Evolutionary conservation across 2,329 filamentous ascomycete species (phyloP).

Genomic region (Colletotrichum horii): DNA sequence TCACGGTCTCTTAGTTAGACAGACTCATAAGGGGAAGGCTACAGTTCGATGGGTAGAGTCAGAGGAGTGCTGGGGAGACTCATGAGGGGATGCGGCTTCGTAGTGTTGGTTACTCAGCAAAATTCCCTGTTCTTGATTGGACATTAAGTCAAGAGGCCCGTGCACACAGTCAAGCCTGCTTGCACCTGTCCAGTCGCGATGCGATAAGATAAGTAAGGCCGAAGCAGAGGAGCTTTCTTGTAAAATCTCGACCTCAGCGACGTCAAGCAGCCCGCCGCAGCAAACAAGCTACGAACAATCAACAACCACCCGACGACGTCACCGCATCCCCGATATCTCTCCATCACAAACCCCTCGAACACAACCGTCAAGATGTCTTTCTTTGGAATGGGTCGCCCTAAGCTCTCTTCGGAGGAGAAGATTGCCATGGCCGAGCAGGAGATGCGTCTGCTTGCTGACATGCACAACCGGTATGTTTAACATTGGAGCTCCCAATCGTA

Average conservation of each 20-base stretch:
- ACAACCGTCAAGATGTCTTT: conserved; percentile 44
- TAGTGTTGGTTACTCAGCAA: not conserved
- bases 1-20: not conserved
- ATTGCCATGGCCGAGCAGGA: conserved; percentile 95
- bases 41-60: not conserved
- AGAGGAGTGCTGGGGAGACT: not conserved
- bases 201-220: conserved; percentile 17
- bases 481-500: not conserved
- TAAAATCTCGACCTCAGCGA: conserved; percentile 24
- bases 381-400: conserved; percentile 64
- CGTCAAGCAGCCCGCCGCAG: not conserved
- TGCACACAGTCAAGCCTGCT: not conserved
- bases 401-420: conserved; percentile 95
- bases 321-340: not conserved
- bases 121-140: not conserved
- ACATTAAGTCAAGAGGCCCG: not conserved
- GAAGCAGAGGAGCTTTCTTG: not conserved
- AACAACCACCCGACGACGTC: not conserved
- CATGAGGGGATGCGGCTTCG: not conserved
- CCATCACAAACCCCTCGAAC: not conserved
- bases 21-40: not conserved
- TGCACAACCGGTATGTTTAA: conserved; percentile 86
- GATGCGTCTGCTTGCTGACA: conserved; percentile 96
- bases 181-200: not conserved
- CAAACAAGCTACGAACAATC: not conserved